Conservation (phyloP, 345 rosid species). For the Hibiscus mutabilis region DNA sequence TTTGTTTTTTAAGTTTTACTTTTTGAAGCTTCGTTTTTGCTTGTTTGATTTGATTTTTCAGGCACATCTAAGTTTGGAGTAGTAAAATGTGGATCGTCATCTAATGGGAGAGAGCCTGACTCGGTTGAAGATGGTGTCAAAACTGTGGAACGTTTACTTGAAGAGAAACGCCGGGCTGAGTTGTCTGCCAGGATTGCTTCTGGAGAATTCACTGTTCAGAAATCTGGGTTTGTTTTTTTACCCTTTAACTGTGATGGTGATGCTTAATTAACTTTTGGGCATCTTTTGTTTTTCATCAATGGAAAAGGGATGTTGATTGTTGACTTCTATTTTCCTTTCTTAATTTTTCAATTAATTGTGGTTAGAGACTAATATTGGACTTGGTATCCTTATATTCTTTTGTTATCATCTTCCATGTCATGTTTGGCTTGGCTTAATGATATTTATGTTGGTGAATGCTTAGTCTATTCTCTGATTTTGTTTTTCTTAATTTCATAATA, state of each 20-base stretch:
- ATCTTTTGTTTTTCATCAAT: neutral
- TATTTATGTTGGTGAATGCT: neutral
- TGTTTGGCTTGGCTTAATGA: neutral
- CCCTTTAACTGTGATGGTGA: neutral
- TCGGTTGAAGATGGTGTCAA: slow-evolving; percentile 31
- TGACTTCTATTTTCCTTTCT: neutral
- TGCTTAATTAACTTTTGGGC: neutral
- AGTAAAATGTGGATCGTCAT: slow-evolving; percentile 31
- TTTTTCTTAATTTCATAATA: no score
- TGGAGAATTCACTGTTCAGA: slow-evolving; percentile 66
- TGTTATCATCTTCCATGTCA: neutral
- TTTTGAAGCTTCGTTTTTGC: neutral
- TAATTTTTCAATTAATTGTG: neutral
- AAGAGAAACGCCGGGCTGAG: slow-evolving; percentile 68
- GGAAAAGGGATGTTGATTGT: neutral
- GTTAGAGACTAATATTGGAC: neutral
- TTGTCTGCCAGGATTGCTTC: slow-evolving; percentile 77
- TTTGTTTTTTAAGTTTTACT: neutral
- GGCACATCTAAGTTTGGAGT: slow-evolving; percentile 22
- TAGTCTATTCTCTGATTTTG: neutral
- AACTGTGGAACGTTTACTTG: slow-evolving; percentile 40
- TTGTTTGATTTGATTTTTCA: neutral
- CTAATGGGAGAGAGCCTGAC: slow-evolving; percentile 59
- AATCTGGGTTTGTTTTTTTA: slow-evolving; percentile 33
- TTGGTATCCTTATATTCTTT: neutral